Evolutionary conservation across 805 yeast species (phyloP), one percentile per base, ranked within the genome.

Genomic region (Sugiyamaella valdiviana): DNA sequence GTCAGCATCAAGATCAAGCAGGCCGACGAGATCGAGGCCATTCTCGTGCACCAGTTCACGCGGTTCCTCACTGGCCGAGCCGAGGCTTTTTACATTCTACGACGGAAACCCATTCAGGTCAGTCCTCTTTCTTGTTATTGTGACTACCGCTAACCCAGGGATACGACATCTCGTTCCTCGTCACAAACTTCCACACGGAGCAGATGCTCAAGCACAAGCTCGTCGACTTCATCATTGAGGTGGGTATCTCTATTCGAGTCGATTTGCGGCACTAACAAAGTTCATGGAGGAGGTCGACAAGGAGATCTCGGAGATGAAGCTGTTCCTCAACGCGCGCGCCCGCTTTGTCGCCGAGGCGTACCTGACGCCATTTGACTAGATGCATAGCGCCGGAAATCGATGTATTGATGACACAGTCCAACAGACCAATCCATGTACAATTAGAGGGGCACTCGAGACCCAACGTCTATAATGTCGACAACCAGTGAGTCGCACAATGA

Each of bases 211-310:
- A 93, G 71, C 90, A 84, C 60, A 93, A 93, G 69, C 77, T 93
- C 59, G 95, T 93, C 39, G 99, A 93, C 67, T 93, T 93, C 67
- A 90, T 93, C 58, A 88, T 93, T 58, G 98, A 93, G 52, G 62
- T 57, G 23, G 9, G 46, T 45, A 20, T 23, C 20, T 12, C 9
- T n/a, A 32, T 6, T 7, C 15, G 35, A 38, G 37, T 7, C 26
- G 39, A 5, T 10, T 7, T 22, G 15, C 17, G 45, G 14, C 51
- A 6, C 2, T 42, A 35, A 41, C 39, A 5, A 36, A 57, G 71
- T 93, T 93, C 67, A 90, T 93, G 98, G 98, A 93, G 68, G 99
- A 90, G 63, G 99, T 93, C 16, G 99, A 93, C 68, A 91, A 89
- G 72, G 99, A 93, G 68, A 93, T 93, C 63, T 87, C 96, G 68